A percentile compares a stretch with the other conserved stretches of the same genome.
phyloP scores from a whole-genome alignment of 2,329 filamentous ascomycete species.

The Drechslerella dactyloides region DNA sequence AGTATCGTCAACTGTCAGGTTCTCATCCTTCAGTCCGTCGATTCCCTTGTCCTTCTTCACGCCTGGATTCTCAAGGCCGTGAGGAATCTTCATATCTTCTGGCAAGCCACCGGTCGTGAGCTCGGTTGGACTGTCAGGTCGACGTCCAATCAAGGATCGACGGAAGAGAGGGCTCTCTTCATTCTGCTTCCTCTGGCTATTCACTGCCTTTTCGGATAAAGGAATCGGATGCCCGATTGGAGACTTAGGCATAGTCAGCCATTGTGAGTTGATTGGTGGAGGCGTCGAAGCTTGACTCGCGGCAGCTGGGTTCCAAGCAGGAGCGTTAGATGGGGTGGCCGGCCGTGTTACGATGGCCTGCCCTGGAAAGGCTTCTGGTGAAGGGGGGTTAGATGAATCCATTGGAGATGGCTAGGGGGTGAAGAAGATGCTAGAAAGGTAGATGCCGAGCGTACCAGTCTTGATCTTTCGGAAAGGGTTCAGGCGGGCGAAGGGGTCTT shows the following conservation, averaged over 20 bases:
- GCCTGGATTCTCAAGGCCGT: conserved; percentile 39
- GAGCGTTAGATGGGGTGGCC: not conserved
- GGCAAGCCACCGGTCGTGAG: conserved; percentile 5
- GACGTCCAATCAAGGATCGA: conserved; percentile 28
- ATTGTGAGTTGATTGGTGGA: not conserved
- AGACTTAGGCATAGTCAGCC: conserved; percentile 5
- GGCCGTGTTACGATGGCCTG: not conserved
- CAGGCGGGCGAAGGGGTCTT: conserved; percentile 20
- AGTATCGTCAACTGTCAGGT: not conserved
- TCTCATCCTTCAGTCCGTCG: conserved; percentile 28
- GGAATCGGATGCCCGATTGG: conserved; percentile 21
- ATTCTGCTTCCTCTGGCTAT: conserved; percentile 4
- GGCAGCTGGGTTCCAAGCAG: not conserved
- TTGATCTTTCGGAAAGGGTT: conserved; percentile 16
- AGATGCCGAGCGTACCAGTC: not conserved
- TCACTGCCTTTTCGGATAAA: not conserved
- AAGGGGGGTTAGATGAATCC: not conserved
- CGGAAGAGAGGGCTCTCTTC: conserved; percentile 37
- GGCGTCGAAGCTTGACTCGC: conserved; percentile 7
- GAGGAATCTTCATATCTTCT: conserved; percentile 32
- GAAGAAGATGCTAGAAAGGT: too few species aligned
- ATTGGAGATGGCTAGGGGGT: too few species aligned
- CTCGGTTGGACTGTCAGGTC: conserved; percentile 26
- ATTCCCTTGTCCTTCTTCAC: conserved; percentile 28
- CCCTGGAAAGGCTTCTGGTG: too few species aligned